Evolutionary conservation across 306 rosid genomes (phyloP).

Genomic region (Vicia sativa): DNA sequence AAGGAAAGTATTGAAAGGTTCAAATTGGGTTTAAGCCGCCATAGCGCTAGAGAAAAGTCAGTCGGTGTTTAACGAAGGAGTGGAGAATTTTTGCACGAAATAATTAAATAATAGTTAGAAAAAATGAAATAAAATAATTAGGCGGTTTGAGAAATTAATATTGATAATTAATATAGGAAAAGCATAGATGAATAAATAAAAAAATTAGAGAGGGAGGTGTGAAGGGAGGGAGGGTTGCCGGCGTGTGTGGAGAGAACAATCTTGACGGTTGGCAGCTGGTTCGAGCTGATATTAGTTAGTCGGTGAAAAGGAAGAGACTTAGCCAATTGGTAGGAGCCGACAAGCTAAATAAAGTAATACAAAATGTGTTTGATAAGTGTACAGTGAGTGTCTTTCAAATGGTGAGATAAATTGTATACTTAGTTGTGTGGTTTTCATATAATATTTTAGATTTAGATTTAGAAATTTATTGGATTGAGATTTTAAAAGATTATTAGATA

Average conservation of each 20-base stretch:
- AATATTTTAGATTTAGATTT: too few relatives aligned
- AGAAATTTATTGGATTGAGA: too few relatives aligned
- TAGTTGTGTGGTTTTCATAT: too few relatives aligned
- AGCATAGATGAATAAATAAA: not conserved
- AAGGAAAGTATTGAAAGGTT: conserved; percentile 31
- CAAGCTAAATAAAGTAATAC: not conserved
- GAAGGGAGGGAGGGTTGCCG: conserved; percentile 31
- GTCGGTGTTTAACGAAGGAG: conserved; percentile 40
- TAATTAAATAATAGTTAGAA: not conserved
- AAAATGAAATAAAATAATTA: too few relatives aligned
- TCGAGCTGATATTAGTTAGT: conserved; percentile 30
- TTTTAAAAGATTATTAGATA: too few relatives aligned
- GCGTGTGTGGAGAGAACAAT: conserved; percentile 32
- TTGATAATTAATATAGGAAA: not conserved
- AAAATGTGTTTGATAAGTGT: too few relatives aligned
- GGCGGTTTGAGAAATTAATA: not conserved
- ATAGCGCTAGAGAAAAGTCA: conserved; percentile 31
- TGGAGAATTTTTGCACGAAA: conserved; percentile 10
- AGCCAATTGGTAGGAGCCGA: conserved; percentile 26
- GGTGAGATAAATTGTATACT: too few relatives aligned
- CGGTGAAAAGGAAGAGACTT: conserved; percentile 1
- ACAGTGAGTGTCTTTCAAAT: too few relatives aligned
- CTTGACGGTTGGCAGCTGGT: conserved; percentile 25
- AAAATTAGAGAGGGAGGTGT: conserved; percentile 15
- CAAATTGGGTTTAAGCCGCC: conserved; percentile 46